Percentiles rank a stretch among this genome's conserved stretches.
These are phyloP conservation scores for Candida nanaspora DNA, from an alignment of 805 yeast species.

Conservation along the genomic window DNA sequence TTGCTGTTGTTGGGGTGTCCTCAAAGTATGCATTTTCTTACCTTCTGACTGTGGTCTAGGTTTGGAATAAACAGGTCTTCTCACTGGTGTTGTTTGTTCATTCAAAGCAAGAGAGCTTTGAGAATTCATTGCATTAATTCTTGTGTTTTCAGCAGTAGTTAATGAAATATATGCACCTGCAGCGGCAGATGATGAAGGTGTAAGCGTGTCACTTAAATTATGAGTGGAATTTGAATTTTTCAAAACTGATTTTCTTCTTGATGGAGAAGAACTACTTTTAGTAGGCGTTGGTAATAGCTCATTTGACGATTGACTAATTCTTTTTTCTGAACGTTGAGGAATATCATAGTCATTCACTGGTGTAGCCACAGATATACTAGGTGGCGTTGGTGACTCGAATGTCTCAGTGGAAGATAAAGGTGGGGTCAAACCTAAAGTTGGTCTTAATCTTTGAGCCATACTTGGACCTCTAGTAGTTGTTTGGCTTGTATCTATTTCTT, in stretches of 20 bases:
- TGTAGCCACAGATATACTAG: too few species aligned
- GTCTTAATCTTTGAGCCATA: conserved; percentile 43
- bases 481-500: conserved; percentile 3
- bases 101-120: conserved; percentile 24
- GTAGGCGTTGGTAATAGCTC: conserved; percentile 11
- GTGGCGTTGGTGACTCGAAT: neutral
- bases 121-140: conserved; percentile 57
- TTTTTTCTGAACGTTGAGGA: conserved; percentile 28
- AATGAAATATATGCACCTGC: conserved; percentile 58
- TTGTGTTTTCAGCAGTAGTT: conserved; percentile 74
- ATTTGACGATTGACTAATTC: conserved; percentile 5
- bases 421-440: conserved; percentile 26
- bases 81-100: conserved; percentile 3
- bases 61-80: conserved; percentile 2
- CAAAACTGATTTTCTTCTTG: conserved; percentile 41
- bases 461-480: conserved; percentile 6
- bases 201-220: conserved; percentile 2
- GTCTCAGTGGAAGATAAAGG: neutral
- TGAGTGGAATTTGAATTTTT: conserved; percentile 23
- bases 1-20: conserved; percentile 2
- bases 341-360: conserved; percentile 11
- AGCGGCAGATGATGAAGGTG: conserved; percentile 30
- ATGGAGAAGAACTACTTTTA: conserved; percentile 11
- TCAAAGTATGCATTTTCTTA: conserved; percentile 11
- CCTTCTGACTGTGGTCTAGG: conserved; percentile 21